Conservation (phyloP, 2,329 filamentous ascomycete species). For the Fonsecaea multimorphosa region DNA sequence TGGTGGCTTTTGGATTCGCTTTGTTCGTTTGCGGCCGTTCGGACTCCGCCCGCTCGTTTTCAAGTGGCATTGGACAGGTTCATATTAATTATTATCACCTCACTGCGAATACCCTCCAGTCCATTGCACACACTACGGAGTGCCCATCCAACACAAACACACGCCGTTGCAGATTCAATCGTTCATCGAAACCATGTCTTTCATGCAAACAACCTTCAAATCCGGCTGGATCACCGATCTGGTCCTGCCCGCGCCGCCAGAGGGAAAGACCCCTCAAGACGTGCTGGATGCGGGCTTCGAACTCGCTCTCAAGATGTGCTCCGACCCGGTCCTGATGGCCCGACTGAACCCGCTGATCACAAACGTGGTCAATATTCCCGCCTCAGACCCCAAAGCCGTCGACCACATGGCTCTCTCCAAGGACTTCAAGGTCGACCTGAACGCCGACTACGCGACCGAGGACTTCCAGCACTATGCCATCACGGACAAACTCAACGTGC, state of each 20-base stretch:
- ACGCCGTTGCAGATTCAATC: background rate
- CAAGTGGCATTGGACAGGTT: background rate
- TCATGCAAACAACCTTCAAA: conserved; percentile 35
- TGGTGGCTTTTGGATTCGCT: background rate
- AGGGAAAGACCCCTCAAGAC: conserved; percentile 21
- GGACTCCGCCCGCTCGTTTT: background rate
- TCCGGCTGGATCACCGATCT: conserved; percentile 37
- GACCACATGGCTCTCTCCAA: conserved; percentile 20
- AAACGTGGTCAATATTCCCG: conserved; percentile 18
- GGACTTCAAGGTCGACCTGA: conserved; percentile 23
- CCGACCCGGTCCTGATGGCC: conserved; percentile 29
- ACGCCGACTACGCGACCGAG: conserved; percentile 20
- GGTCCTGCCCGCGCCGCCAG: conserved; percentile 23
- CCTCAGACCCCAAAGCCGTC: conserved; percentile 29
- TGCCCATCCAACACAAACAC: background rate
- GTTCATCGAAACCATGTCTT: conserved; percentile 26
- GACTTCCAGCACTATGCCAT: conserved; percentile 38
- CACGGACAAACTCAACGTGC: conserved; percentile 35
- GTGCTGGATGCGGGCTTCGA: conserved; percentile 27
- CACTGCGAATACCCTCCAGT: background rate
- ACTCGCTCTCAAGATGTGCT: conserved; percentile 31
- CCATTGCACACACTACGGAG: background rate
- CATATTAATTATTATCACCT: background rate
- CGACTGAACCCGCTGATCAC: conserved; percentile 31
- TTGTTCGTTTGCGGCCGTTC: background rate